Base-by-base conservation (phyloP, 1,284 basidiomycete species). In the Ustanciosporium gigantosporum region DNA sequence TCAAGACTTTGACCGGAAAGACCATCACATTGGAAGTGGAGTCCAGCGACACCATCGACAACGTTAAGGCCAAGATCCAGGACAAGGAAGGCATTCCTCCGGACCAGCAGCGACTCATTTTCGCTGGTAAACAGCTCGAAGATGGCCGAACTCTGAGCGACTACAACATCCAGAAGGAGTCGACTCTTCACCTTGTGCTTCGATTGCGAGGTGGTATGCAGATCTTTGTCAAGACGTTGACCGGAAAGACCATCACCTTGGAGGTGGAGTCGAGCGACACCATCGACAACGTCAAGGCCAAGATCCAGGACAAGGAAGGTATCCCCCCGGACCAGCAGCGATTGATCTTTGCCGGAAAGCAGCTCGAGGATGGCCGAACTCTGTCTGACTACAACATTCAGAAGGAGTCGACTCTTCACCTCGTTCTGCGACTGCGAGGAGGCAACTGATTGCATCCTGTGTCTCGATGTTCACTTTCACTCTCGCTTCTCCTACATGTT, bases 191-290 rank as follows among this genome's bases (percentile, higher is more conserved):
- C 81, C 82, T 97, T 64, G 94, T 98, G 61, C 87, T 97, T 57
- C 87, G 90, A 79, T 84, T 87, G 36, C 83, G 86, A 84, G 73
- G 89, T 79, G 89, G 89, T 66, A 74, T 76, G 74, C 74, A 76
- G 38, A 73, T 77, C 36, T 76, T 77, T 40, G 75, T 77, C 61
- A 77, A 77, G 73, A 75, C 89, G 84, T 89, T 97, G 67, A 96
- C 93, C 83, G 93, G 93, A 80, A 97, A 96, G 84, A 94, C 91
- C 69, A 94, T 95, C 84, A 94, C 91, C 75, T 45, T 90, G 84
- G 80, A 90, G 86, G 91, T 94, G 68, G 91, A 94, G 82, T 79
- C 84, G 82, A 52, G 88, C 55, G 91, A 94, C 83, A 93, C 92
- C 62, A 93, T 95, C 82, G 91, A 95, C 84, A 94, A 94, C 84